Base-by-base conservation (phyloP, 2,329 filamentous ascomycete genomes). In the Pestalotiopsis sp. region DNA sequence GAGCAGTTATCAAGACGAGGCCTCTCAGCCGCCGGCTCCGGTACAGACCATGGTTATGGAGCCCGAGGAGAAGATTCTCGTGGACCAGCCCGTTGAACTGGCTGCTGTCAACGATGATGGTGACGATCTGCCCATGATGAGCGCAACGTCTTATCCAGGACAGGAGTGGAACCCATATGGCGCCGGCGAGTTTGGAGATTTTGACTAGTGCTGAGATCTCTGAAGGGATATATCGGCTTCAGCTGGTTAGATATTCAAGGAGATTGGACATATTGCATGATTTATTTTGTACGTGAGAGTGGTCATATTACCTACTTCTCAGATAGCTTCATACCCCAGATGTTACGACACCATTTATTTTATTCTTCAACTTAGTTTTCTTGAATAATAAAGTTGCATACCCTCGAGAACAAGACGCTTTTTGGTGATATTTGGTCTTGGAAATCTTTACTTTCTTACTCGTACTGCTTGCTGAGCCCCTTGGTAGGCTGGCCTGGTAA, bases 71-170 rank as follows among this genome's bases (percentile, higher is more conserved):
- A 81, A 81, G 72, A 81, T 81, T 56, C 70, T 77, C 1, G 74
- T 77, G 7, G 77, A 80, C 64, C 66, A 71, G 59, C 76, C 74
- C 3, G 75, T 74, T 23, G 76, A 76, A 66, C 70, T 78, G 17
- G 74, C 77, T 4, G 77, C 77, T 3, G 76, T 77, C 27, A 75
- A 75, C 31, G 74, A 73, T 39, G 71, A 75, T 65, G 69, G 70
- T 62, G 82, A 83, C 64, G 81, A 84, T 36, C 77, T 83, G 39
- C 81, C 82, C 1, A 78, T 81, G 39, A 89, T 89, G 87, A 82
- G 80, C 31, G 86, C 85, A 2, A 86, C 85, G 2, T 84, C 81
- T 69, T 89, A 88, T 72, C 87, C 87, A 0, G 87, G 87, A 0
- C 84, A 87, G 77, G 87, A 88, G 73, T 89, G 87, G 86, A 81